Evolutionary conservation across 805 yeast genomes (phyloP).

Genomic region (Millerago galiae): DNA sequence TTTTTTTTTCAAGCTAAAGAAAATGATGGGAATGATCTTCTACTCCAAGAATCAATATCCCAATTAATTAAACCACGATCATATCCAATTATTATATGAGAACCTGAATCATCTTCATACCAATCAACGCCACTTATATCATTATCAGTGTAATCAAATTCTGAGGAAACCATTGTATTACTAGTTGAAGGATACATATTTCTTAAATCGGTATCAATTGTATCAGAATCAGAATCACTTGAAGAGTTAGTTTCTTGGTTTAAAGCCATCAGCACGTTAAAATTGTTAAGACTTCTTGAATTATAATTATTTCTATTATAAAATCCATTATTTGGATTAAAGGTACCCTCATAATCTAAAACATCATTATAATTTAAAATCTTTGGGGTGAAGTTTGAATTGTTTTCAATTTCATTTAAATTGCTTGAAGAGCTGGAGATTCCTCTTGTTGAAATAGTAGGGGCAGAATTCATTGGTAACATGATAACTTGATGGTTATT

Average conservation of each 20-base stretch:
- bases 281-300: slow-evolving; percentile 20
- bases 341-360: slow-evolving; percentile 15
- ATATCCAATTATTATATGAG: slow-evolving; percentile 52
- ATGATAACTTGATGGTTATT: slow-evolving; percentile 71
- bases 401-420: background rate
- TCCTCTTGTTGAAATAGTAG: slow-evolving; percentile 3
- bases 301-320: slow-evolving; percentile 8
- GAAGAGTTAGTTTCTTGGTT: slow-evolving; percentile 15
- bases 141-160: slow-evolving; percentile 29
- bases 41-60: slow-evolving; percentile 59
- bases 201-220: background rate
- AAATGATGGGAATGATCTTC: slow-evolving; percentile 55
- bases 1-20: slow-evolving; percentile 31
- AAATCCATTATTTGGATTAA: slow-evolving; percentile 2
- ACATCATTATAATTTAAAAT: slow-evolving; percentile 22
- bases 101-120: slow-evolving; percentile 43
- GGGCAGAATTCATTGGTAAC: slow-evolving; percentile 38
- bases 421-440: slow-evolving; percentile 6
- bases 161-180: slow-evolving; percentile 1
- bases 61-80: slow-evolving; percentile 64
- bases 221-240: slow-evolving; percentile 3
- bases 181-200: slow-evolving; percentile 3
- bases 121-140: slow-evolving; percentile 62
- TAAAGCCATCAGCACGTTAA: slow-evolving; percentile 17
- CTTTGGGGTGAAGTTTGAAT: slow-evolving; percentile 13